These are phyloP conservation scores for Gymnopus androsaceus DNA, from an alignment of 1,284 basidiomycete genomes.

Conservation along the genomic window DNA sequence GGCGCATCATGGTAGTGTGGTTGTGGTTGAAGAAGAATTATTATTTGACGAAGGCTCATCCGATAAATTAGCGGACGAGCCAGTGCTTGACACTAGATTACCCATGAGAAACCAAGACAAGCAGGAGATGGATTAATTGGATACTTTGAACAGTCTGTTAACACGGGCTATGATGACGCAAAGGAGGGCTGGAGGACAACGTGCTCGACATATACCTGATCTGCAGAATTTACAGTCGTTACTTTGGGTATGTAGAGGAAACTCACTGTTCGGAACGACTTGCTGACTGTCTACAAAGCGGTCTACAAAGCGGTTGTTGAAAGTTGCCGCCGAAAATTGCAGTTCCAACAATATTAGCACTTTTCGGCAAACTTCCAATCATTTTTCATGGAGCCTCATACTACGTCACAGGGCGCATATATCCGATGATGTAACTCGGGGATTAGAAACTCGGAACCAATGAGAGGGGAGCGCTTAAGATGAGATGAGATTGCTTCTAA, in stretches of 20 bases:
- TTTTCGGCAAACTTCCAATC: too few relatives aligned
- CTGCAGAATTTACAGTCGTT: neutral
- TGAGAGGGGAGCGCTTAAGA: too few relatives aligned
- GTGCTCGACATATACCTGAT: conserved; percentile 12
- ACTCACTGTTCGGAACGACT: conserved; percentile 6
- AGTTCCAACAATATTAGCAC: too few relatives aligned
- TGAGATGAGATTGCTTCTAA: too few relatives aligned
- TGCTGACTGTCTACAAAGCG: neutral
- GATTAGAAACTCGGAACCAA: neutral
- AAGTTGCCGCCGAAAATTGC: neutral
- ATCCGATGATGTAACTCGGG: too few relatives aligned
- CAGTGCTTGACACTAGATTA: neutral
- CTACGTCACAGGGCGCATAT: too few relatives aligned
- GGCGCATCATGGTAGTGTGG: conserved; percentile 8
- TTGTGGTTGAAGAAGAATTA: neutral
- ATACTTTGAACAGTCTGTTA: conserved; percentile 11
- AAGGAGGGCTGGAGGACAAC: conserved; percentile 7
- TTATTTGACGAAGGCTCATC: conserved; percentile 5
- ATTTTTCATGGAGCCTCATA: too few relatives aligned
- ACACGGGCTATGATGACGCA: conserved; percentile 11
- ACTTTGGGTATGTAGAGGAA: neutral
- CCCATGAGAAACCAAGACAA: conserved; percentile 7
- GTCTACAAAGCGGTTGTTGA: too few relatives aligned
- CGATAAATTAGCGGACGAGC: conserved; percentile 4
- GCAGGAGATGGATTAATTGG: neutral